Conservation (phyloP, 192 early-diverging fungal species). For the Diversispora epigaea region DNA sequence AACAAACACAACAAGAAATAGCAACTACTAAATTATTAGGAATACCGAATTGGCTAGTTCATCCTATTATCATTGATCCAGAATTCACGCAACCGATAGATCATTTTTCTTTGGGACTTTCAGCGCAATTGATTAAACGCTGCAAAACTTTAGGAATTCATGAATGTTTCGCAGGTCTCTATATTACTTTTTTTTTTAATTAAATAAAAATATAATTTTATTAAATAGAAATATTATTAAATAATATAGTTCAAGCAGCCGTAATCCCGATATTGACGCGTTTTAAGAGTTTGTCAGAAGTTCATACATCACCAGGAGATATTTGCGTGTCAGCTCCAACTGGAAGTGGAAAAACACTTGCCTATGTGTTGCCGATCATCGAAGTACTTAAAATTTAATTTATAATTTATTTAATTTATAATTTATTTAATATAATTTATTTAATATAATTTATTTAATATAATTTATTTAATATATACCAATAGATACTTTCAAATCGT, state of each 20-base stretch:
- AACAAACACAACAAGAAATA: conserved; percentile 42
- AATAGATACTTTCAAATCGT: conserved; percentile 65
- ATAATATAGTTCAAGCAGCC: conserved; percentile 73
- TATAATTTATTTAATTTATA: background rate
- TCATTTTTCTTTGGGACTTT: conserved; percentile 60
- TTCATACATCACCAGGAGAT: conserved; percentile 79
- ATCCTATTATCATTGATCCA: conserved; percentile 73
- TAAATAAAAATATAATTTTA: background rate
- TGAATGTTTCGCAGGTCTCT: conserved; percentile 71
- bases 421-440: background rate
- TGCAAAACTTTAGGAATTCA: conserved; percentile 65
- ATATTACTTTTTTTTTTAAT: background rate
- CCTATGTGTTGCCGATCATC: conserved; percentile 92
- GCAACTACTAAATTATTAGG: conserved; percentile 61
- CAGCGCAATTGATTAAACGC: conserved; percentile 56
- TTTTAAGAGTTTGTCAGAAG: conserved; percentile 62
- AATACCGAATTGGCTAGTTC: conserved; percentile 85
- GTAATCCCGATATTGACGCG: conserved; percentile 79
- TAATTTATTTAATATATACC: background rate
- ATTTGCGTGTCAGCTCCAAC: conserved; percentile 94
- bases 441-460: background rate
- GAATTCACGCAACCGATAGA: conserved; percentile 49
- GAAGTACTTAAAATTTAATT: conserved; percentile 45
- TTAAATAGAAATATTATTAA: background rate
- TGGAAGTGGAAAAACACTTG: conserved; percentile 94